Evolutionary conservation across 1,139 yeast species (phyloP).

Genomic region (Meyerozyma sp.): DNA sequence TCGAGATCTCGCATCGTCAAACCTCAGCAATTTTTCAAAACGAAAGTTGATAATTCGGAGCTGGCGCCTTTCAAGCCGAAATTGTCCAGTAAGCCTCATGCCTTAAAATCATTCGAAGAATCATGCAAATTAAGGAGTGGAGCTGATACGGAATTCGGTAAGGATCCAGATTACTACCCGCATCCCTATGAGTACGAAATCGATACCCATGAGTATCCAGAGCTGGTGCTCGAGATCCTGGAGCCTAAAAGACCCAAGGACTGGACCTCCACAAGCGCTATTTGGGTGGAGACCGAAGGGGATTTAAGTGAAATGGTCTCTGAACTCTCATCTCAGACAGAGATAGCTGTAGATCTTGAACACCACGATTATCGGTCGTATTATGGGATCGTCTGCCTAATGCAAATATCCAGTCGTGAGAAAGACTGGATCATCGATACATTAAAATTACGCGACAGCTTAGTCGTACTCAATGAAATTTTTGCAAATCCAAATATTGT

Average conservation of each 20-base stretch:
- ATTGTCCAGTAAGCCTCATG: constrained; percentile 65
- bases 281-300: constrained; percentile 65
- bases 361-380: constrained; percentile 92
- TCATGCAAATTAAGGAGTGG: constrained; percentile 30
- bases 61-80: constrained; percentile 72
- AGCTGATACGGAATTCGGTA: constrained; percentile 31
- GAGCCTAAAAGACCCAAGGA: constrained; percentile 55
- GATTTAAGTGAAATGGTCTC: constrained; percentile 50
- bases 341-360: constrained; percentile 93
- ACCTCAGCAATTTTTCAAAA: constrained; percentile 66
- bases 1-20: constrained; percentile 45
- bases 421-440: constrained; percentile 85
- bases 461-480: constrained; percentile 61
- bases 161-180: constrained; percentile 55
- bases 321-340: constrained; percentile 46
- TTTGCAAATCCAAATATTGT: constrained; percentile 77
- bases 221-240: constrained; percentile 36
- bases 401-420: constrained; percentile 87
- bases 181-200: constrained; percentile 88
- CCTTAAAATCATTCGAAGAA: constrained; percentile 51
- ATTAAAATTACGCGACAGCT: constrained; percentile 64
- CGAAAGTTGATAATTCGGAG: constrained; percentile 64
- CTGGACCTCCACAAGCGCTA: constrained; percentile 62
- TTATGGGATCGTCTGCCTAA: constrained; percentile 83
- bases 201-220: constrained; percentile 64